These are phyloP conservation scores for Auriscalpium microsporum DNA, from an alignment of 768 basidiomycete genomes.

Conservation along the genomic window DNA sequence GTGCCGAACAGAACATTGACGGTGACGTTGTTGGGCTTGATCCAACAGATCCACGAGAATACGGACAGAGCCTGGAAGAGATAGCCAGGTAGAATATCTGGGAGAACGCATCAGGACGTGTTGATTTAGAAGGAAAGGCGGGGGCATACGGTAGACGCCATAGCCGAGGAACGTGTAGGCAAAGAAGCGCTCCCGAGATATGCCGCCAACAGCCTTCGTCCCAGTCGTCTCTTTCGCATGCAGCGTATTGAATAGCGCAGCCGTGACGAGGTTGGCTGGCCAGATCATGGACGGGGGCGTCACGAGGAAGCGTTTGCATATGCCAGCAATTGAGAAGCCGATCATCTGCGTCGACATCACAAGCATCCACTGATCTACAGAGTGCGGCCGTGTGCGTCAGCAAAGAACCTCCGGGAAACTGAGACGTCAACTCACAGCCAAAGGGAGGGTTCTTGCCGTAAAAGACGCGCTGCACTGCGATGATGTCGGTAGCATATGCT, in stretches of 20 bases:
- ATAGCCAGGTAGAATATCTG: not conserved
- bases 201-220: slow-evolving; percentile 49
- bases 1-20: slow-evolving; percentile 46
- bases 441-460: no score
- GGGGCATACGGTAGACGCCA: not conserved
- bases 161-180: slow-evolving; percentile 38
- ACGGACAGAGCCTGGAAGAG: slow-evolving; percentile 1
- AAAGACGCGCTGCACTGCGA: slow-evolving; percentile 36
- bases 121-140: no score
- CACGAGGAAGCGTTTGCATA: slow-evolving; percentile 65
- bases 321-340: slow-evolving; percentile 74
- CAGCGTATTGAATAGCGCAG: slow-evolving; percentile 66
- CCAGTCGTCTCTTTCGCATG: slow-evolving; percentile 61
- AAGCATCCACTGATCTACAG: slow-evolving; percentile 50
- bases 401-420: no score
- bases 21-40: slow-evolving; percentile 29
- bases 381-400: no score
- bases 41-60: slow-evolving; percentile 39
- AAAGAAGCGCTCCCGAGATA: slow-evolving; percentile 73
- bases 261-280: slow-evolving; percentile 34
- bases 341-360: slow-evolving; percentile 66
- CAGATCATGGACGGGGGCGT: slow-evolving; percentile 40
- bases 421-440: no score
- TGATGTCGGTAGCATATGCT: slow-evolving; percentile 54
- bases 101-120: no score